phyloP scores from a whole-genome alignment of 306 rosid species.

The Gynostemma pentaphyllum region DNA sequence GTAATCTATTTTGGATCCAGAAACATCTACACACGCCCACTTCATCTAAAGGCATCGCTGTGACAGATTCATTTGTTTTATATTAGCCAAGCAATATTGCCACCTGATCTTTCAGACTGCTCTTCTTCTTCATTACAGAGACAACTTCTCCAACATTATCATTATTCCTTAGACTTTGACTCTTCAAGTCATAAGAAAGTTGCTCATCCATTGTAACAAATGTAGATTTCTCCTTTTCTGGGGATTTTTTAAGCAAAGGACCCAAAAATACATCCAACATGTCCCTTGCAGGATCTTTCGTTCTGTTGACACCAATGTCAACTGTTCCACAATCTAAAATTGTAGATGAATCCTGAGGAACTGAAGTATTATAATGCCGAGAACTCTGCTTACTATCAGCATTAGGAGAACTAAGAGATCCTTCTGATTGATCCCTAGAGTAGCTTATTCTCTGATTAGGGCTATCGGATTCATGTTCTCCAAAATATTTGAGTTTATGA shows the following conservation, averaged over 20 bases:
- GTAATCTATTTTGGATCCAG: not conserved
- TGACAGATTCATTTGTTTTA: conserved; percentile 10
- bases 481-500: conserved; percentile 11
- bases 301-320: conserved; percentile 13
- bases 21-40: not conserved
- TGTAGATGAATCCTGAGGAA: conserved; percentile 16
- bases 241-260: conserved; percentile 48
- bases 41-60: not conserved
- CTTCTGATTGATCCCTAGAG: conserved; percentile 16
- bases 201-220: conserved; percentile 16
- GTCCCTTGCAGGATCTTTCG: conserved; percentile 63
- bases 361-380: conserved; percentile 13
- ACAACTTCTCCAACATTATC: conserved; percentile 26
- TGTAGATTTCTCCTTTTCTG: conserved; percentile 27
- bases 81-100: conserved; percentile 46
- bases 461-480: conserved; percentile 21
- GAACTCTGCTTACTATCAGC: conserved; percentile 14
- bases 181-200: conserved; percentile 19
- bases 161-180: conserved; percentile 23
- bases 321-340: conserved; percentile 19
- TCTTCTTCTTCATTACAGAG: conserved; percentile 40
- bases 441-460: conserved; percentile 10
- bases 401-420: conserved; percentile 15
- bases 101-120: conserved; percentile 58
- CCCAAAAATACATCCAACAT: conserved; percentile 77